Percentiles rank a stretch among this genome's conserved stretches.
Conservation (phyloP, 768 basidiomycete genomes). For the Collybiopsis confluens region DNA sequence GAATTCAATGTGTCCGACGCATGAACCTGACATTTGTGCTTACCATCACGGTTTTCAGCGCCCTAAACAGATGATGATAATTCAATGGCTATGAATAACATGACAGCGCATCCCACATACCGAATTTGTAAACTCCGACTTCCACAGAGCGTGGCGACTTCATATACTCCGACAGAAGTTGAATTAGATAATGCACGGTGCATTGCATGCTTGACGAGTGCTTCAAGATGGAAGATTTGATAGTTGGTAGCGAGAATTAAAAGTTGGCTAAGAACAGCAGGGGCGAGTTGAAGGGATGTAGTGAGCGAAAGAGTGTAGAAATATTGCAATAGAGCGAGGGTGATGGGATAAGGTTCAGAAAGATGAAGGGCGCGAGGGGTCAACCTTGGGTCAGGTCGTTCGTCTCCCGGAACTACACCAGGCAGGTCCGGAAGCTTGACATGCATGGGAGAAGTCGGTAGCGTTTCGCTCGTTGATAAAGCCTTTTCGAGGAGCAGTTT, state of each 20-base stretch:
- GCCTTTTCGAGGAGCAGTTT: conserved; percentile 56
- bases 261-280: conserved; percentile 84
- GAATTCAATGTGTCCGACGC: neutral
- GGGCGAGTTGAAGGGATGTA: conserved; percentile 88
- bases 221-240: conserved; percentile 67
- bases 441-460: conserved; percentile 61
- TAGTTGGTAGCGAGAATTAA: conserved; percentile 84
- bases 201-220: conserved; percentile 90
- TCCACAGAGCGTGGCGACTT: conserved; percentile 89
- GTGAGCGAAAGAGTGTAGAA: conserved; percentile 84
- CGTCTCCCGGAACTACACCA: conserved; percentile 42
- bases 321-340: conserved; percentile 88
- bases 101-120: conserved; percentile 37
- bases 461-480: conserved; percentile 45
- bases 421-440: conserved; percentile 60
- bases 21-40: conserved; percentile 13
- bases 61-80: conserved; percentile 36
- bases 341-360: conserved; percentile 87
- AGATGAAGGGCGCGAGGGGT: conserved; percentile 76
- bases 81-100: conserved; percentile 11
- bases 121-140: conserved; percentile 88
- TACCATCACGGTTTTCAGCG: conserved; percentile 83
- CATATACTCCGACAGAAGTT: conserved; percentile 89
- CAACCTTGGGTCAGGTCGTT: conserved; percentile 70
- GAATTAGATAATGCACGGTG: conserved; percentile 81